Evolutionary conservation across 306 rosid species (phyloP).

Genomic region (Cyclanthera cordifolia): DNA sequence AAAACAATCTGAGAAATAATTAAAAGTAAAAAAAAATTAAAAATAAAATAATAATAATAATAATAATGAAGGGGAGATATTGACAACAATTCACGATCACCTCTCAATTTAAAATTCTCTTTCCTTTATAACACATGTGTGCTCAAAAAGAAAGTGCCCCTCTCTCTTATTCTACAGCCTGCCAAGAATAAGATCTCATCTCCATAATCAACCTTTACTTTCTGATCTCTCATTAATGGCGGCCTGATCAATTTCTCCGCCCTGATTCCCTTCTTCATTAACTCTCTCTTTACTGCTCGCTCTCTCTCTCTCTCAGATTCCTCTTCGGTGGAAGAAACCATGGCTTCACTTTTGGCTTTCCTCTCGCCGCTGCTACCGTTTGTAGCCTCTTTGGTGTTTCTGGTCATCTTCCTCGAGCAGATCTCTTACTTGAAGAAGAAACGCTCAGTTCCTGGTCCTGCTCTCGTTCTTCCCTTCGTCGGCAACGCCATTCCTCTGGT

Average conservation of each 20-base stretch:
- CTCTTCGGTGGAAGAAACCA: not conserved
- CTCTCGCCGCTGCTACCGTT: slow-evolving; percentile 23
- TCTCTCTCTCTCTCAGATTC: not conserved
- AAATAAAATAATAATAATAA: too few species aligned
- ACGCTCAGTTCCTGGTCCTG: slow-evolving; percentile 46
- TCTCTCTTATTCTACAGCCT: not conserved
- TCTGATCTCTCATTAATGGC: not conserved
- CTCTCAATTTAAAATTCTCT: not conserved
- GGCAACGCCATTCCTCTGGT: slow-evolving; percentile 65
- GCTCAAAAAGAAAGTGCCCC: not conserved
- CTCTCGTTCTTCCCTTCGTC: slow-evolving; percentile 43
- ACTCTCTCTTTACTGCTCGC: not conserved
- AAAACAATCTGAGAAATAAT: too few species aligned
- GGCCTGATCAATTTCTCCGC: not conserved
- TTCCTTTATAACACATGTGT: not conserved
- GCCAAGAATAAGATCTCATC: not conserved
- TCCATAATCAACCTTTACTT: too few species aligned
- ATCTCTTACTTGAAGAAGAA: slow-evolving; percentile 50
- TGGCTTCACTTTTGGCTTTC: not conserved
- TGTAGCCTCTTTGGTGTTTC: slow-evolving; percentile 22
- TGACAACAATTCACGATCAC: not conserved
- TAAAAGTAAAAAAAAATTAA: too few species aligned
- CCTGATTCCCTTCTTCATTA: not conserved
- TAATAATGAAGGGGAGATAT: not conserved
- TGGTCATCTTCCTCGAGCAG: slow-evolving; percentile 49